A percentile compares a stretch with the other conserved stretches of the same genome.
Evolutionary conservation across 2,329 filamentous ascomycete genomes (phyloP).

Genomic region (Sarocladiaceae sp.): DNA sequence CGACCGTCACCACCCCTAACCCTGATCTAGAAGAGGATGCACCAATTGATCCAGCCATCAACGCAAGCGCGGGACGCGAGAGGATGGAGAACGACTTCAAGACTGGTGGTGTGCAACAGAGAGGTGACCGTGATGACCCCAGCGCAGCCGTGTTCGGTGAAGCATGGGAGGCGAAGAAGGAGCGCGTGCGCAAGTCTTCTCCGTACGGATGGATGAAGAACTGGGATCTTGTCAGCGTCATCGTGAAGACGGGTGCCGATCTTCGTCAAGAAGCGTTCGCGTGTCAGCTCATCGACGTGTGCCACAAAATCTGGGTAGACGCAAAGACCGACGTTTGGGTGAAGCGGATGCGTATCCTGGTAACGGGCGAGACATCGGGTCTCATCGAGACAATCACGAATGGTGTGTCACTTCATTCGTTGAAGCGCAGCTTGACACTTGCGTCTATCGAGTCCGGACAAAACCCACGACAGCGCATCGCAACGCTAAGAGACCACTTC

Average conservation of each 20-base stretch:
- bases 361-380: slow-evolving; percentile 77
- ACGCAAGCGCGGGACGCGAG: slow-evolving; percentile 67
- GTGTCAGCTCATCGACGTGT: slow-evolving; percentile 76
- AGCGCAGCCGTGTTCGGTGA: slow-evolving; percentile 83
- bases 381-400: slow-evolving; percentile 86
- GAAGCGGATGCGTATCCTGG: slow-evolving; percentile 79
- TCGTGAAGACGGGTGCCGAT: slow-evolving; percentile 81
- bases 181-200: slow-evolving; percentile 75
- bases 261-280: slow-evolving; percentile 81
- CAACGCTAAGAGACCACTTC: slow-evolving; percentile 76
- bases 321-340: slow-evolving; percentile 76
- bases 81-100: slow-evolving; percentile 88
- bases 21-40: slow-evolving; percentile 52
- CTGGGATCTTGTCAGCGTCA: slow-evolving; percentile 81
- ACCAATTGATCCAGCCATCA: slow-evolving; percentile 42
- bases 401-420: slow-evolving; percentile 77
- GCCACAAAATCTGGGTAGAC: slow-evolving; percentile 75
- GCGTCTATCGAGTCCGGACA: slow-evolving; percentile 65
- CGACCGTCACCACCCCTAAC: slow-evolving; percentile 27
- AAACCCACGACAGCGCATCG: slow-evolving; percentile 69
- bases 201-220: slow-evolving; percentile 88
- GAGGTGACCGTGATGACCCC: slow-evolving; percentile 77
- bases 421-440: slow-evolving; percentile 75
- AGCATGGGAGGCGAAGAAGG: slow-evolving; percentile 78
- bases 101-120: slow-evolving; percentile 73